These are phyloP conservation scores for Globisporangium solare DNA, from an alignment of 352 stramenopile genomes.

Conservation along the genomic window DNA sequence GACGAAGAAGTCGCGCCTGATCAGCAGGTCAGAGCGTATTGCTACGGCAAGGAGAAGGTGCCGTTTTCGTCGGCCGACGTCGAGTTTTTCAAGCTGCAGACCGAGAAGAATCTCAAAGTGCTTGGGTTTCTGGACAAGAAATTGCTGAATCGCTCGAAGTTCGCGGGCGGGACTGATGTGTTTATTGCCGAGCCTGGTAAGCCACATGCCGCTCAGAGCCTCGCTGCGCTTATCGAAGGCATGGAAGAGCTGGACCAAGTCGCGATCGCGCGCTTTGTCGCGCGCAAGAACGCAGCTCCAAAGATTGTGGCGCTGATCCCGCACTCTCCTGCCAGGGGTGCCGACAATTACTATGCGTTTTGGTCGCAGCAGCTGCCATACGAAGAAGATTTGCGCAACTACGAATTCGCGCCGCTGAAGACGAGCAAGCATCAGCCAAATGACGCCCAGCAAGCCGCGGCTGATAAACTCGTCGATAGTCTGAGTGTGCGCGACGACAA, in stretches of 20 bases:
- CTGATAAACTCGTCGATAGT: conserved; percentile 69
- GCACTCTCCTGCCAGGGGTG: conserved; percentile 27
- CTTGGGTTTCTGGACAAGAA: conserved; percentile 64
- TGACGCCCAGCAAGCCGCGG: conserved; percentile 49
- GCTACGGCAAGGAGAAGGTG: conserved; percentile 74
- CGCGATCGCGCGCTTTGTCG: conserved; percentile 72
- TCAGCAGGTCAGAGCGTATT: conserved; percentile 74
- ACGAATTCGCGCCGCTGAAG: conserved; percentile 72
- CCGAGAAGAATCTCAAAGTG: conserved; percentile 70
- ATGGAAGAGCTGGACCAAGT: conserved; percentile 64
- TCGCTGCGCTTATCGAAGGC: conserved; percentile 58
- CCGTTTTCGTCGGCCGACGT: conserved; percentile 77
- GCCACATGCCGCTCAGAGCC: conserved; percentile 45
- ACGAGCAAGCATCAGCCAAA: conserved; percentile 44
- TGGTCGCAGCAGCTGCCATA: conserved; percentile 75
- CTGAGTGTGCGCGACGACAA: conserved; percentile 69
- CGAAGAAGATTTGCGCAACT: conserved; percentile 73
- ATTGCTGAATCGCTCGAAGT: conserved; percentile 48
- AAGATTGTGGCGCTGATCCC: conserved; percentile 78
- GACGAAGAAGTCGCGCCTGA: conserved; percentile 72
- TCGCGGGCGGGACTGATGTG: conserved; percentile 56
- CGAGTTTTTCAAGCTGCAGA: conserved; percentile 79
- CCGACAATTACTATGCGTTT: conserved; percentile 60
- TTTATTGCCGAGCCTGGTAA: conserved; percentile 78
- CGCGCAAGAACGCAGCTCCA: conserved; percentile 67